phyloP scores from a whole-genome alignment of 2,329 filamentous ascomycete genomes.

The Talaromyces sp. region DNA sequence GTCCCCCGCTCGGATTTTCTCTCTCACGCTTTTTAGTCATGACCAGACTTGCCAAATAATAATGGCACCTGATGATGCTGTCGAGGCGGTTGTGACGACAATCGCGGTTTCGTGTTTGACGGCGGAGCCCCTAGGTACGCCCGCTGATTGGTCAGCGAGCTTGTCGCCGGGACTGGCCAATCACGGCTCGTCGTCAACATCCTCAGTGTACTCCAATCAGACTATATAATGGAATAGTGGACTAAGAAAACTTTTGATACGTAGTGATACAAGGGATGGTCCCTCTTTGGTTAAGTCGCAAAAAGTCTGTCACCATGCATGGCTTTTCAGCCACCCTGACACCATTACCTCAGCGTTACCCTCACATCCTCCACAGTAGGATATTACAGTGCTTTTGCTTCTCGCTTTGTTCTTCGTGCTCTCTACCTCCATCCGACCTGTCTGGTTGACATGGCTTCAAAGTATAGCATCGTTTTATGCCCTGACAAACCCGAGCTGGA shows the following conservation, averaged over 20 bases:
- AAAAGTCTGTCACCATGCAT: too few relatives aligned
- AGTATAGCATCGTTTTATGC: too few relatives aligned
- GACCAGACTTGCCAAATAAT: background rate
- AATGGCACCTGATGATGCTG: background rate
- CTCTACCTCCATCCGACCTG: too few relatives aligned
- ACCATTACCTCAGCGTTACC: too few relatives aligned
- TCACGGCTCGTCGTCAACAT: background rate
- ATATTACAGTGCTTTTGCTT: too few relatives aligned
- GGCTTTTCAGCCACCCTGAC: too few relatives aligned
- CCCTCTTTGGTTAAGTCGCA: too few relatives aligned
- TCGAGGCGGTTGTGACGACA: background rate
- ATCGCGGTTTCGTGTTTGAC: conserved; percentile 9
- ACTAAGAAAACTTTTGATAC: background rate
- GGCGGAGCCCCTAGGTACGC: background rate
- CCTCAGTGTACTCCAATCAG: background rate
- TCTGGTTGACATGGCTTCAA: too few relatives aligned
- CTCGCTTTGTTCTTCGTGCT: too few relatives aligned
- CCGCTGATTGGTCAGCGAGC: background rate
- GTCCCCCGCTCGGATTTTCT: background rate
- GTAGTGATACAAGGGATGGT: too few relatives aligned
- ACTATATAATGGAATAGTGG: background rate
- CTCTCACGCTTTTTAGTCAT: conserved; percentile 2
- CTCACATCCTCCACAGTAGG: too few relatives aligned
- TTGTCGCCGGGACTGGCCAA: background rate
- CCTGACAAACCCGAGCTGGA: too few relatives aligned